Base-by-base conservation (phyloP, 78 protist species). In the Mastigamoeba balamuthi region DNA sequence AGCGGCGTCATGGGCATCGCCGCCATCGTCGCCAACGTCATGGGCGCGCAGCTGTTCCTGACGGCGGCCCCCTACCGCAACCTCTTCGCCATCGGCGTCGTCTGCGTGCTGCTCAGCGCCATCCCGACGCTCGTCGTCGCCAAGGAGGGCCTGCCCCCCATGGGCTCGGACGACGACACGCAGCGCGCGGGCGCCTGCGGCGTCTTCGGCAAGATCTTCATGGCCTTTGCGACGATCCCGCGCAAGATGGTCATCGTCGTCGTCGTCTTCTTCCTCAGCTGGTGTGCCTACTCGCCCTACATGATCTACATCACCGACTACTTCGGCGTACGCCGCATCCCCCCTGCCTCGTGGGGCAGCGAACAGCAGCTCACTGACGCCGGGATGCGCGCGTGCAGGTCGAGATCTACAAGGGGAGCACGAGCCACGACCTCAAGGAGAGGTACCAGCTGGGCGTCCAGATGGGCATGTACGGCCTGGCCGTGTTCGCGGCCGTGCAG, bases 201-300 rank as follows among this genome's bases (percentile, higher is more conserved):
- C 58, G 73, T 40, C 40, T 80, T 74, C 30, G 28, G 0, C 42
- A 74, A 40, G 29, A 80, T 80, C 53, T 58, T 39, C 9, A 23
- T 1, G 6, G 85, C 74, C 66, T 81, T 81, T 30, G 40, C 1
- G 37, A 53, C 79, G 0, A 81, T 81, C 65, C 63, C 78, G 30
- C 44, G 37, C 36, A 68, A 74, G 36, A 35, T 81, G 75, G 71
- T 42, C 28, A n/a, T 73, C 0, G 76, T 81, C 30, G 68, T 65
- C 17, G 6, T 75, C 5, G 86, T 81, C 28, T 66, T 81, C 70
- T 81, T 81, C 38, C 30, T 81, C 36, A 39, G 68, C 9, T 81
- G 86, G 86, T 74, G 72, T 53, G 86, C 82, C 8, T 81, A 35
- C 28, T 69, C 77, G 41, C 86, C 86, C 69, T 74, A 53, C 65